Conservation (phyloP, 768 basidiomycete genomes). For the Phlebiopsis gigantea region DNA sequence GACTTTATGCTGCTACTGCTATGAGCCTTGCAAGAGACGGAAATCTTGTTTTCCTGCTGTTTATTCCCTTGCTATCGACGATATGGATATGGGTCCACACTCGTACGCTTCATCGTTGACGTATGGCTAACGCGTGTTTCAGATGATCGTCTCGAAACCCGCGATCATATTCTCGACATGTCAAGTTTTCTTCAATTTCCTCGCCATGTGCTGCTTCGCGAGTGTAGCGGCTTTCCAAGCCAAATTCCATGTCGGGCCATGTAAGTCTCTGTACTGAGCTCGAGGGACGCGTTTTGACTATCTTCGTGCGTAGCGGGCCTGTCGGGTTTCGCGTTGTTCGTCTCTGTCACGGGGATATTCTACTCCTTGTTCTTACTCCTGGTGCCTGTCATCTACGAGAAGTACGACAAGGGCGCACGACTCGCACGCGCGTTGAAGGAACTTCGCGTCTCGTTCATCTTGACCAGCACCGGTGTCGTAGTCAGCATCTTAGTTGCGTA, state of each 20-base stretch:
- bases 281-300: background rate
- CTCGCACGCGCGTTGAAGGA: conserved; percentile 80
- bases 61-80: conserved; percentile 56
- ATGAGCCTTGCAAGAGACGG: conserved; percentile 21
- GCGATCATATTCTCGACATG: conserved; percentile 70
- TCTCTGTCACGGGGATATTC: conserved; percentile 66
- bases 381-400: conserved; percentile 78
- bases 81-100: conserved; percentile 63
- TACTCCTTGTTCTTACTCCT: conserved; percentile 69
- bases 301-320: conserved; percentile 63
- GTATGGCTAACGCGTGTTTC: conserved; percentile 19
- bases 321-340: conserved; percentile 79
- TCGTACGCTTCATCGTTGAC: conserved; percentile 9
- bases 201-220: conserved; percentile 88
- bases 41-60: conserved; percentile 54
- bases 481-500: conserved; percentile 74
- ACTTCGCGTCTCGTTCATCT: conserved; percentile 77
- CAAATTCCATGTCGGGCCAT: conserved; percentile 78
- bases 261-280: conserved; percentile 41
- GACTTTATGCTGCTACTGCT: conserved; percentile 22
- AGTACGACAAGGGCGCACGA: conserved; percentile 74
- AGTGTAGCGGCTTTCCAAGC: conserved; percentile 87
- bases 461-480: conserved; percentile 63
- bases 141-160: conserved; percentile 89
- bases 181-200: conserved; percentile 90